Evolutionary conservation across 306 rosid genomes (phyloP).

Genomic region (Vicia sativa): DNA sequence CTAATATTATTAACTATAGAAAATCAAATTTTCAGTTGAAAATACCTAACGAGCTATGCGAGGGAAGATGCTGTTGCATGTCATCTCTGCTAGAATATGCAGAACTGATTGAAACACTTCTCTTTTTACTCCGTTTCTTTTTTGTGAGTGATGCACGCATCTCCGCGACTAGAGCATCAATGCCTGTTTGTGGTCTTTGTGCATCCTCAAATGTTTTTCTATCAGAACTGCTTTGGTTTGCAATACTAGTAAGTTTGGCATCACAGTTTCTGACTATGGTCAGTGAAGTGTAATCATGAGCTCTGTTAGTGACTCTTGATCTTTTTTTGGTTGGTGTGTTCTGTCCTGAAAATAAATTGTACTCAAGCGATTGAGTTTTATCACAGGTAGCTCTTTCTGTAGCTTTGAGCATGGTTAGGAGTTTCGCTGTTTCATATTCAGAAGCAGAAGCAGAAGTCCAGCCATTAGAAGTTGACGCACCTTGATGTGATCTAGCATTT

Average conservation of each 20-base stretch:
- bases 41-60: slow-evolving; percentile 57
- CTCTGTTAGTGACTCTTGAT: slow-evolving; percentile 52
- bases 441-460: slow-evolving; percentile 42
- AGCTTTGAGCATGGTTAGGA: slow-evolving; percentile 31
- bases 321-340: slow-evolving; percentile 55
- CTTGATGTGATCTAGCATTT: slow-evolving; percentile 36
- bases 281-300: slow-evolving; percentile 45
- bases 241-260: slow-evolving; percentile 34
- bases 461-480: slow-evolving; percentile 39
- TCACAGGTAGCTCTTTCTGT: slow-evolving; percentile 34
- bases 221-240: slow-evolving; percentile 34
- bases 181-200: slow-evolving; percentile 46
- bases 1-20: slow-evolving; percentile 20
- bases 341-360: slow-evolving; percentile 40
- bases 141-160: slow-evolving; percentile 50
- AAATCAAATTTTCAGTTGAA: slow-evolving; percentile 15
- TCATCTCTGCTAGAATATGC: slow-evolving; percentile 40
- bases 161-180: slow-evolving; percentile 58
- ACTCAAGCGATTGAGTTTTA: slow-evolving; percentile 39
- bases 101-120: slow-evolving; percentile 40
- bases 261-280: slow-evolving; percentile 37
- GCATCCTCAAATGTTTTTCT: slow-evolving; percentile 41
- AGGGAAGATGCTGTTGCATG: slow-evolving; percentile 39
- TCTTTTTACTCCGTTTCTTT: slow-evolving; percentile 71
- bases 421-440: slow-evolving; percentile 38